Conservation (phyloP, 2,329 filamentous ascomycete species). For the Neonectria punicea region DNA sequence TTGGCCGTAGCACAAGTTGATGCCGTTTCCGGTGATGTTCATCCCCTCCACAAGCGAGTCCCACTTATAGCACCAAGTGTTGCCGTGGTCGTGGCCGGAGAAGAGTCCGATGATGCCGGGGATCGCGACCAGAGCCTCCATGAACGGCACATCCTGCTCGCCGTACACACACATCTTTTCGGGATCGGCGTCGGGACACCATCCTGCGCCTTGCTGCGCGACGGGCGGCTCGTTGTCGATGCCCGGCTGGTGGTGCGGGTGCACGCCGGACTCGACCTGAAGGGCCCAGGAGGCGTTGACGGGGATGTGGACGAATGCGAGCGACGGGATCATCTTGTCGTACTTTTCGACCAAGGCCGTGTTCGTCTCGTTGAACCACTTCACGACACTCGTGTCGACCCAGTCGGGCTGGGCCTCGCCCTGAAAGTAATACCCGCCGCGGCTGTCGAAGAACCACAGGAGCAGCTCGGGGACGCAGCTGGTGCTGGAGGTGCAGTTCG, state of each 20-base stretch:
- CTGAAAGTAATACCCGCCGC: conserved; percentile 66
- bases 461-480: conserved; percentile 56
- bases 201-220: conserved; percentile 56
- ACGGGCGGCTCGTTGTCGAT: conserved; percentile 58
- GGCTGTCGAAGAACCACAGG: conserved; percentile 79
- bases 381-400: conserved; percentile 57
- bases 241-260: conserved; percentile 54
- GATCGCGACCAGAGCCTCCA: conserved; percentile 67
- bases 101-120: conserved; percentile 68
- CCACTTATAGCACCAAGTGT: conserved; percentile 68
- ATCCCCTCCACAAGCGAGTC: conserved; percentile 50
- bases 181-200: conserved; percentile 53
- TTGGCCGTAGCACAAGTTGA: conserved; percentile 69
- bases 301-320: conserved; percentile 62
- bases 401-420: conserved; percentile 50
- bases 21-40: conserved; percentile 53
- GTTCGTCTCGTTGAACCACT: conserved; percentile 55
- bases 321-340: conserved; percentile 53
- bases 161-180: conserved; percentile 54
- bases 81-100: conserved; percentile 73
- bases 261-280: conserved; percentile 44
- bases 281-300: conserved; percentile 52
- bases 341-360: conserved; percentile 38
- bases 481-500: conserved; percentile 42
- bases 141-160: conserved; percentile 68